Evolutionary conservation across 129 eudicot genomes (phyloP).

Genomic region (Flaveria bidentis): DNA sequence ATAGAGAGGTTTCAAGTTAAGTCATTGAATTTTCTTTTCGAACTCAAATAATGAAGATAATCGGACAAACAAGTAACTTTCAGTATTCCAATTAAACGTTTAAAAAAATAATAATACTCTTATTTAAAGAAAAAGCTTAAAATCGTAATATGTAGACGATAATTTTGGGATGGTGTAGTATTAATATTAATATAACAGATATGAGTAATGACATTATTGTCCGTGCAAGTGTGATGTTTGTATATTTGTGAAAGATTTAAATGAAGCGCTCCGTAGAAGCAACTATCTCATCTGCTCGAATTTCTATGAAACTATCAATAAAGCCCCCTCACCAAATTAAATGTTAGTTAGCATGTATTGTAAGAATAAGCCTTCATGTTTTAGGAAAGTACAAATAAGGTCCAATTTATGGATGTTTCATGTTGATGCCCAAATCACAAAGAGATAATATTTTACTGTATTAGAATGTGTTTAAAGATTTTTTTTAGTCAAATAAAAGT

Average conservation of each 20-base stretch:
- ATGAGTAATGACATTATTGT: conserved; percentile 3
- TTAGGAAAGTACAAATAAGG: neutral
- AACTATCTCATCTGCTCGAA: conserved; percentile 23
- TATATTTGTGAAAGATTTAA: conserved; percentile 11
- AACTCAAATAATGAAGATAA: too few species aligned
- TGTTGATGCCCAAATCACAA: neutral
- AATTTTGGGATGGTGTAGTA: too few species aligned
- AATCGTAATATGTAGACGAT: too few species aligned
- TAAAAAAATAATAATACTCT: too few species aligned
- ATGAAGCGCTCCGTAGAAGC: conserved; percentile 14
- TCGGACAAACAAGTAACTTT: too few species aligned
- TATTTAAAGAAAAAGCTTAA: too few species aligned
- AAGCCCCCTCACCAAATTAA: neutral
- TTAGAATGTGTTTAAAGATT: too few species aligned
- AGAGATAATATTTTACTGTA: too few species aligned
- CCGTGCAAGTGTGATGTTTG: conserved; percentile 16
- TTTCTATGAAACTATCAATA: neutral
- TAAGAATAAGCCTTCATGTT: neutral
- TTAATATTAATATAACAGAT: neutral
- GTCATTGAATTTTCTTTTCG: too few species aligned
- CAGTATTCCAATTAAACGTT: too few species aligned
- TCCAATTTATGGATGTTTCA: neutral
- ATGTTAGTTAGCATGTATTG: neutral
- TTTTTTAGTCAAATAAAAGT: too few species aligned
- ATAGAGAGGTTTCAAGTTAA: too few species aligned